Evolutionary conservation across 306 rosid species (phyloP).

Genomic region (Cucurbita ficifolia): DNA sequence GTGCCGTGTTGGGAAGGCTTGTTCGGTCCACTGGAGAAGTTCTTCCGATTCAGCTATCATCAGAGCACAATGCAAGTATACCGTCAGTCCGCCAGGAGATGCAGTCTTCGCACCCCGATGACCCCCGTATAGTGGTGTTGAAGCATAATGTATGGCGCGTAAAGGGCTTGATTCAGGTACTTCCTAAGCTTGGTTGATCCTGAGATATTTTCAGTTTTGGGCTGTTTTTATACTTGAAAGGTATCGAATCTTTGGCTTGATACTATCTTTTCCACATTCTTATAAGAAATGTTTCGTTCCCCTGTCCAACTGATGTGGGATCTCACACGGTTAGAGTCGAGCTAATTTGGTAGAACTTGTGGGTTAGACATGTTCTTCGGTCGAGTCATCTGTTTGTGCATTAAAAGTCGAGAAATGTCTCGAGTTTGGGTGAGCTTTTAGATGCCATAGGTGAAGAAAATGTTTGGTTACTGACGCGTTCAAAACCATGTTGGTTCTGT

Average conservation of each 20-base stretch:
- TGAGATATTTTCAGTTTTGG: background rate
- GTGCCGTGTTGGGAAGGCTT: constrained; percentile 80
- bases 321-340: no score
- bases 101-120: constrained; percentile 89
- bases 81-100: constrained; percentile 89
- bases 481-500: background rate
- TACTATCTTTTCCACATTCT: no score
- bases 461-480: background rate
- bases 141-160: constrained; percentile 98
- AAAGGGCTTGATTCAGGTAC: constrained; percentile 94
- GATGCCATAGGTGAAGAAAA: background rate
- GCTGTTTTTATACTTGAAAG: background rate
- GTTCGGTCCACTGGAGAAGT: constrained; percentile 79
- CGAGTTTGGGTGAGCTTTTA: background rate
- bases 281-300: no score
- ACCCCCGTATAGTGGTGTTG: constrained; percentile 60
- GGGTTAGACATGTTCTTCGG: background rate
- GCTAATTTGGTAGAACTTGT: background rate
- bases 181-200: background rate
- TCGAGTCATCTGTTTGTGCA: background rate
- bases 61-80: constrained; percentile 76
- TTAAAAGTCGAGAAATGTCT: background rate
- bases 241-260: background rate
- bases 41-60: constrained; percentile 65
- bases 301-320: no score